A percentile compares a stretch with the other conserved stretches of the same genome.
These are phyloP conservation scores for Brassica rapa DNA, from an alignment of 345 rosid genomes.

Conservation along the genomic window DNA sequence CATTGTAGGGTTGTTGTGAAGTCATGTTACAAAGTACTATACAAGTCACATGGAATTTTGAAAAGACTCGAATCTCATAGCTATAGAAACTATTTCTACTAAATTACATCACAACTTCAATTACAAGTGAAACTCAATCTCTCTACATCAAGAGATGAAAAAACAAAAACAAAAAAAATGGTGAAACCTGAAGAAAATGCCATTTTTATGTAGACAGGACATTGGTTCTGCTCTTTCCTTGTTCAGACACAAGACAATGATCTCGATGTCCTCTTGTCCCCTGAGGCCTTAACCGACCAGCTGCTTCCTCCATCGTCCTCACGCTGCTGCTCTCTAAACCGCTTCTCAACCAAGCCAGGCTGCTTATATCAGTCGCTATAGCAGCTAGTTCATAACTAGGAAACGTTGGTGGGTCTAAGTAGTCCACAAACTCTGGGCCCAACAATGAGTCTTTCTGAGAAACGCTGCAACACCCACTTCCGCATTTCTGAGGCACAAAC, in stretches of 20 bases:
- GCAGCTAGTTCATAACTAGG: background rate
- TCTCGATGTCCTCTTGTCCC: background rate
- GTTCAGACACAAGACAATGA: background rate
- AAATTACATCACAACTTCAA: background rate
- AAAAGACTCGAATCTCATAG: background rate
- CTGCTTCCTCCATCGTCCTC: background rate
- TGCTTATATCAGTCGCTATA: background rate
- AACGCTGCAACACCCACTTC: background rate
- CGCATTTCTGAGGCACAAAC: conserved; percentile 1
- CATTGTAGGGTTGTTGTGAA: conserved; percentile 13
- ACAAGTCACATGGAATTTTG: background rate
- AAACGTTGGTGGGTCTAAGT: background rate
- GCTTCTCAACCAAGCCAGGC: conserved; percentile 2
- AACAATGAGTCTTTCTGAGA: background rate
- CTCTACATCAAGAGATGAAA: conserved; percentile 3
- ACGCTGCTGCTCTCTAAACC: background rate
- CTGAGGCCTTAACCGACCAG: background rate
- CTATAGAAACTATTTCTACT: background rate
- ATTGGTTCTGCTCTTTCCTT: conserved; percentile 3
- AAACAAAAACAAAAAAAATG: background rate
- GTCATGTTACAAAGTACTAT: conserved; percentile 1
- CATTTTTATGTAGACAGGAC: background rate
- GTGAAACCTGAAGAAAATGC: background rate
- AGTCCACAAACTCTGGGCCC: background rate
- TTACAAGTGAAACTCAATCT: background rate